Base-by-base conservation (phyloP, 768 basidiomycete species). In the Suillus subalutaceus region DNA sequence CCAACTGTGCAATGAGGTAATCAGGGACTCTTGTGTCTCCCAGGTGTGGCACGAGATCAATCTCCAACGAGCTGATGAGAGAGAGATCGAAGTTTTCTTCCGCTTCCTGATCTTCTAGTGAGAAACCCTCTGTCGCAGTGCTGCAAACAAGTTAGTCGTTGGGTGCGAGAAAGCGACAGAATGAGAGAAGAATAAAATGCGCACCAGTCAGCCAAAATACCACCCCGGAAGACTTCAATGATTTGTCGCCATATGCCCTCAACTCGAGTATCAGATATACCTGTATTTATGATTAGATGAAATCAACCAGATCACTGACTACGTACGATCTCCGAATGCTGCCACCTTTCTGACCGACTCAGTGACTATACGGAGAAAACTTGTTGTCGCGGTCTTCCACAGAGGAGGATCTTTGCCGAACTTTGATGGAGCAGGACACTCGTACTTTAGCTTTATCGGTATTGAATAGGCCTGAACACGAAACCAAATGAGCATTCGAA, bases 321-420 rank as follows among this genome's bases (percentile, higher is more conserved):
- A 71, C 81, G 60, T 48, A 90, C 90, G 81, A 65, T 82, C 72
- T 20, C 80, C 85, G 26, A 91, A 74, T 4, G 68, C 68, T 66
- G 85, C 78, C 61, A 94, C 79, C 64, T 84, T 85, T 32, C 74
- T 67, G 1, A 85, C 81, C 69, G 87, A 88, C 66, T 90, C 90
- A 65, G 87, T 91, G 53, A 93, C 89, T 40, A 93, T 84, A 16
- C 82, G 81, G 72, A 96, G 79, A 77, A 94, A 94, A 71, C 83
- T 88, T 16, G 83, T 85, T 2, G 92, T 94, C n/a, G 95, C 96
- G 0, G 94, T 96, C 79, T 96, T 96, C 97, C 97, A 99, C 3
- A 99, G 79, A 0, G 96, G 95, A 26, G 77, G 79, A 72, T 96
- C 97, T 63, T 93, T 90, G 3, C 93, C 94, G 73, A 88, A 94